A percentile compares a stretch with the other conserved stretches of the same genome.
Conservation (phyloP, 1,284 basidiomycete species). For the Phellopilus nigrolimitatus region DNA sequence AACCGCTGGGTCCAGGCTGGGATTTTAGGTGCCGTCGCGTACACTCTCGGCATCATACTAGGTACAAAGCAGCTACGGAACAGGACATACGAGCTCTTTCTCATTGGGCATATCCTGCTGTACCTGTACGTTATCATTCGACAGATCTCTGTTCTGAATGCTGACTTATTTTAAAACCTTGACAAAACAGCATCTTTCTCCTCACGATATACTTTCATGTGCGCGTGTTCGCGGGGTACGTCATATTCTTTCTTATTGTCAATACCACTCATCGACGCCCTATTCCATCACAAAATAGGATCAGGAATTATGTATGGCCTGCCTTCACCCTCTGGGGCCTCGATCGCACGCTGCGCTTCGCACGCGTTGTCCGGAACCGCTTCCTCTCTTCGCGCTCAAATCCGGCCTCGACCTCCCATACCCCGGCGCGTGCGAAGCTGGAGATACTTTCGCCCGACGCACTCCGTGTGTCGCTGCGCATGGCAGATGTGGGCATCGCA, state of each 20-base stretch:
- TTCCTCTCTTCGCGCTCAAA: not conserved
- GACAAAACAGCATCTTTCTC: constrained; percentile 29
- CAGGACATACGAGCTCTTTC: constrained; percentile 42
- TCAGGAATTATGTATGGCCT: constrained; percentile 34
- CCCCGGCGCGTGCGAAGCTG: constrained; percentile 27
- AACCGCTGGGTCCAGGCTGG: constrained; percentile 32
- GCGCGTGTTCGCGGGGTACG: not conserved
- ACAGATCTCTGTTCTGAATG: not conserved
- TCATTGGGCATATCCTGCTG: constrained; percentile 40
- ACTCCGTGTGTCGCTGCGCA: constrained; percentile 33
- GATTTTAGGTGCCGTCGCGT: constrained; percentile 32
- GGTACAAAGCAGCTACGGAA: constrained; percentile 37
- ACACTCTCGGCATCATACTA: constrained; percentile 36
- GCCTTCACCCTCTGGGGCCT: constrained; percentile 43
- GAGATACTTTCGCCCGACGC: constrained; percentile 39
- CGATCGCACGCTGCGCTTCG: constrained; percentile 37
- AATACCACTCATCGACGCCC: too few species aligned
- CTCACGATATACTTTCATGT: constrained; percentile 29
- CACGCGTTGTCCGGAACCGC: constrained; percentile 26
- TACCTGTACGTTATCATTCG: constrained; percentile 28
- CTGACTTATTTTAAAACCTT: not conserved
- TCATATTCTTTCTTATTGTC: not conserved
- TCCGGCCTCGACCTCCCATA: too few species aligned
- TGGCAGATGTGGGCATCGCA: constrained; percentile 31
- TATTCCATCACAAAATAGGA: too few species aligned